phyloP scores from a whole-genome alignment of 148 eudicot genomes.

The Rhododendron ferrugineum region DNA sequence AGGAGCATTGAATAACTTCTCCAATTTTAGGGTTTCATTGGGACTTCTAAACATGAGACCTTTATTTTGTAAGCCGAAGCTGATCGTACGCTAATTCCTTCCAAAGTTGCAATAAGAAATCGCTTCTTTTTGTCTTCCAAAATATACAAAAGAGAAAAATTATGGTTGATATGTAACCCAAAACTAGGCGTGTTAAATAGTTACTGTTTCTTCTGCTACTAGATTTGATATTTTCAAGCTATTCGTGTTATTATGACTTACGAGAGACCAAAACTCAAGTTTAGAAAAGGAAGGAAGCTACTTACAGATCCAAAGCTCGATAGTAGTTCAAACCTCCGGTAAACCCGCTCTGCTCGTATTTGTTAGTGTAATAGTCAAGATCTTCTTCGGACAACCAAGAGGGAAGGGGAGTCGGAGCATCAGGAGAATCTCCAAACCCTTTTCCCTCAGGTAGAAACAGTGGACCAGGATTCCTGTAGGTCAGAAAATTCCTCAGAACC shows the following conservation, averaged over 20 bases:
- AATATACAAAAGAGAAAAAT: not conserved
- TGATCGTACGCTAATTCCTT: too few species aligned
- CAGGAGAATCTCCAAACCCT: constrained; percentile 26
- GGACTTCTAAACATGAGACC: too few species aligned
- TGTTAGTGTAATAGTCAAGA: constrained; percentile 30
- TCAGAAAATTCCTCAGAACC: constrained; percentile 26
- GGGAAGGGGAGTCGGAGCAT: constrained; percentile 16
- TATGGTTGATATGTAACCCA: not conserved
- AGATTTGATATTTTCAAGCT: not conserved
- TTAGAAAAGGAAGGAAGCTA: not conserved
- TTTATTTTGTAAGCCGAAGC: too few species aligned
- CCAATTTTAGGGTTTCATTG: too few species aligned
- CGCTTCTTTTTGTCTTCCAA: too few species aligned
- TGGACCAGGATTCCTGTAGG: constrained; percentile 27
- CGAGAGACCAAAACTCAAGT: not conserved
- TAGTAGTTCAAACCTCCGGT: constrained; percentile 45
- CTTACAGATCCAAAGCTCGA: constrained; percentile 41
- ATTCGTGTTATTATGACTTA: not conserved
- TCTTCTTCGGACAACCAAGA: constrained; percentile 41
- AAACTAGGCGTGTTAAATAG: not conserved
- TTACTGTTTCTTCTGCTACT: not conserved
- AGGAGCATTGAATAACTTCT: too few species aligned
- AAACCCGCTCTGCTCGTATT: constrained; percentile 30
- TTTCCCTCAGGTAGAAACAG: constrained; percentile 31
- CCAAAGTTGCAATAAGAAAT: too few species aligned